Evolutionary conservation across 2,329 filamentous ascomycete species (phyloP).

Genomic region (Mariannaea sp.): DNA sequence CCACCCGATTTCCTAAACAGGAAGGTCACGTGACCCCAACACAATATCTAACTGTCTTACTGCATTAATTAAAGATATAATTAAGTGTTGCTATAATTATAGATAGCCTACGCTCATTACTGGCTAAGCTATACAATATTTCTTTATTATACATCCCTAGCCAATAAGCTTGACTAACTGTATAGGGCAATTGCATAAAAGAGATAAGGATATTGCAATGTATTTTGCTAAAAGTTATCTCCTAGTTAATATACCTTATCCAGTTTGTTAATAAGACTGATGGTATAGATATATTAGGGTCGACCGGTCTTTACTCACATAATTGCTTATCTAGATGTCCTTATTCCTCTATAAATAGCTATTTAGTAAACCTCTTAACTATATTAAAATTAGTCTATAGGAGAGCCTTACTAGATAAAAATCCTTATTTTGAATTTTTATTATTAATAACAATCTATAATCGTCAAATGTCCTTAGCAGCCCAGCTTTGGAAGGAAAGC

Average conservation of each 20-base stretch:
- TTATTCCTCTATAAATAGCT: background rate
- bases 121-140: background rate
- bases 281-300: background rate
- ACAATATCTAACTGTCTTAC: constrained; percentile 5
- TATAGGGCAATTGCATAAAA: background rate
- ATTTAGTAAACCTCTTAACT: background rate
- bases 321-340: background rate
- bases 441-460: background rate
- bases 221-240: background rate
- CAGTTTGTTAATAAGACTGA: background rate
- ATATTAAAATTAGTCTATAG: background rate
- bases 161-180: background rate
- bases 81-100: background rate
- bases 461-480: background rate
- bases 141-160: background rate
- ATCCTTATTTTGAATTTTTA: background rate
- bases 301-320: background rate
- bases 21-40: too few species aligned
- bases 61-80: background rate
- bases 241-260: constrained; percentile 1
- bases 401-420: background rate
- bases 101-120: background rate
- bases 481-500: constrained; percentile 3
- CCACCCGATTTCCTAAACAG: too few species aligned
- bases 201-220: background rate